Percentiles rank a stretch among this genome's conserved stretches.
These are phyloP conservation scores for Pseudofabraea citricarpa DNA, from an alignment of 2,329 filamentous ascomycete species.

Conservation along the genomic window DNA sequence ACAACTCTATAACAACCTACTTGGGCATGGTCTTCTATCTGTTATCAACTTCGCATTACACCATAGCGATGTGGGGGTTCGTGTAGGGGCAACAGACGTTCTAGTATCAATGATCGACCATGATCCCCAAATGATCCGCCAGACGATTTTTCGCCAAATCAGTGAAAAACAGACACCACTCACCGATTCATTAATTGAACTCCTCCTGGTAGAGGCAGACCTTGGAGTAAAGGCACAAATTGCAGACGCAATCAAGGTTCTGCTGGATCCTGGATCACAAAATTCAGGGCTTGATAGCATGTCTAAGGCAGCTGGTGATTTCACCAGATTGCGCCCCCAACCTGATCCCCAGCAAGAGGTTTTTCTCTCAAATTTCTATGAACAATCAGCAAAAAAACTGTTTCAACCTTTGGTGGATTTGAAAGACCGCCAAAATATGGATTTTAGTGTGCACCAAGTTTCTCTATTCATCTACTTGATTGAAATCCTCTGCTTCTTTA, in stretches of 20 bases:
- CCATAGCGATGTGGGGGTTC: slow-evolving; percentile 76
- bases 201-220: slow-evolving; percentile 86
- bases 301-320: slow-evolving; percentile 63
- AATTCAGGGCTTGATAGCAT: slow-evolving; percentile 55
- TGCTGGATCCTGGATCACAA: slow-evolving; percentile 70
- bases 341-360: slow-evolving; percentile 73
- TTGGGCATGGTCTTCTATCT: slow-evolving; percentile 77
- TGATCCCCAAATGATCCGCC: slow-evolving; percentile 88
- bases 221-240: slow-evolving; percentile 93
- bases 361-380: slow-evolving; percentile 86
- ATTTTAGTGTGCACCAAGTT: slow-evolving; percentile 76
- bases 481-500: slow-evolving; percentile 90
- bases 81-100: slow-evolving; percentile 91
- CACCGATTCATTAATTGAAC: slow-evolving; percentile 87
- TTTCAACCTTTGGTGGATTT: slow-evolving; percentile 84
- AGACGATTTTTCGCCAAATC: slow-evolving; percentile 88
- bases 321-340: slow-evolving; percentile 55
- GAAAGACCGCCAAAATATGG: slow-evolving; percentile 62
- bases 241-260: slow-evolving; percentile 88
- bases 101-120: slow-evolving; percentile 93
- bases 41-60: slow-evolving; percentile 91
- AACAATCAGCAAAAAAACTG: slow-evolving; percentile 75
- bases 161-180: slow-evolving; percentile 80
- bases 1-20: slow-evolving; percentile 83
- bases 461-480: slow-evolving; percentile 89